Conservation (phyloP, 208 protist genomes). For the Leishmania aethiopica region DNA sequence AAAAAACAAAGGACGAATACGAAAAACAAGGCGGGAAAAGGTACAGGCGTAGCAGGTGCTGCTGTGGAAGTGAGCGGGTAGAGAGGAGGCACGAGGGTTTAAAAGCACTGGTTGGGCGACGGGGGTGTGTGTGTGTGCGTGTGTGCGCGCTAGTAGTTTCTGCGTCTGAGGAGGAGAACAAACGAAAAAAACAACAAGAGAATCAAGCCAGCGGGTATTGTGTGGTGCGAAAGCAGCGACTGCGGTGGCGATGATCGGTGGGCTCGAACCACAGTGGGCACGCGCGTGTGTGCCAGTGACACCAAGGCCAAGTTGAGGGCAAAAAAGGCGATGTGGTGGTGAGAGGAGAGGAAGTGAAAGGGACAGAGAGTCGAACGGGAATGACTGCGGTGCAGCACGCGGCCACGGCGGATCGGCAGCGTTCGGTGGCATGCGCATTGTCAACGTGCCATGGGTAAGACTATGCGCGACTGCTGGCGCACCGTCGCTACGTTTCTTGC, state of each 20-base stretch:
- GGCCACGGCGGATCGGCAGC: background rate
- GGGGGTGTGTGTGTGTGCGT: too few species aligned
- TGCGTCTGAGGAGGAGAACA: background rate
- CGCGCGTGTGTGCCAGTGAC: background rate
- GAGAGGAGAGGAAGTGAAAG: background rate
- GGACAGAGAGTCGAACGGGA: background rate
- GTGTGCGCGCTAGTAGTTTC: background rate
- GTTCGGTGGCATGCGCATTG: background rate
- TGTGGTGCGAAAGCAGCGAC: background rate
- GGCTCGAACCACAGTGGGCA: background rate
- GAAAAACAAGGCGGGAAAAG: background rate
- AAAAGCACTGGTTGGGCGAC: background rate
- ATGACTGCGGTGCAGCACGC: too few species aligned
- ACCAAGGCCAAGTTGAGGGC: background rate
- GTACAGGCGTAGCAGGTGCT: background rate
- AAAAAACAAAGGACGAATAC: too few species aligned
- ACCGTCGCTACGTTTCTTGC: background rate
- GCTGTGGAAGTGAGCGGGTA: background rate
- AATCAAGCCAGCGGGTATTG: background rate
- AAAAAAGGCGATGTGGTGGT: background rate
- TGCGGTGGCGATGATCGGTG: background rate
- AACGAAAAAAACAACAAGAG: background rate
- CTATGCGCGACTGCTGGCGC: background rate
- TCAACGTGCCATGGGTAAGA: background rate
- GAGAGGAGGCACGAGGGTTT: background rate